These are phyloP conservation scores for Lactarius hatsudake DNA, from an alignment of 768 basidiomycete genomes.

Conservation along the genomic window DNA sequence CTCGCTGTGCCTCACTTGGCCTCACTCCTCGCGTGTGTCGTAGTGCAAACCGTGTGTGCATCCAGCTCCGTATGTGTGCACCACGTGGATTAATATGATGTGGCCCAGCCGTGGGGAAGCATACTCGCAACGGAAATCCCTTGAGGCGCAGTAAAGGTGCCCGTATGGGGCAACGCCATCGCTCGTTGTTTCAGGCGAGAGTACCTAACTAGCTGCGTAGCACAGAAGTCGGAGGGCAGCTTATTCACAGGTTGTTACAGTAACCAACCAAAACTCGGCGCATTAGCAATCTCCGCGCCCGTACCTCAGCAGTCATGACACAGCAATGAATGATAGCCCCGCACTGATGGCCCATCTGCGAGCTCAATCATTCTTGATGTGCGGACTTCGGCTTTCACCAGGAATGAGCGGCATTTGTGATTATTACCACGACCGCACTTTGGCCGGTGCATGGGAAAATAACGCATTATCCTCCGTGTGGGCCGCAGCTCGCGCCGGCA, in stretches of 20 bases:
- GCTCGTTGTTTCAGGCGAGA: not conserved
- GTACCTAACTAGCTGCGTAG: not conserved
- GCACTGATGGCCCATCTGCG: conserved; percentile 18
- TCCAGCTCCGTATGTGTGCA: conserved; percentile 1
- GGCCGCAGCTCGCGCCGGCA: not conserved
- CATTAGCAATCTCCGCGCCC: conserved; percentile 4
- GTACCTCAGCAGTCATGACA: conserved; percentile 4
- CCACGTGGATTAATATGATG: conserved; percentile 6
- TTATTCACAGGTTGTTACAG: not conserved
- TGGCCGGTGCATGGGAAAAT: not conserved
- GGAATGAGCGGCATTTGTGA: not conserved
- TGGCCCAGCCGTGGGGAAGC: conserved; percentile 5
- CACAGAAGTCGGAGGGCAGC: not conserved
- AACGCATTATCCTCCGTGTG: not conserved
- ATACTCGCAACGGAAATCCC: not conserved
- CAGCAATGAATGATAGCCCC: conserved; percentile 1
- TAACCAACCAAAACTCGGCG: not conserved
- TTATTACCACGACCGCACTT: not conserved
- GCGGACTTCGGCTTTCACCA: conserved; percentile 8
- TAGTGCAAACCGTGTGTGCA: not conserved
- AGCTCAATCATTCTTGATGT: not conserved
- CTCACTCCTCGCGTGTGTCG: not conserved
- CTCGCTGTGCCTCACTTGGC: conserved; percentile 8
- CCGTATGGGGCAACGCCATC: not conserved
- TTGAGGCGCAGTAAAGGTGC: not conserved